A percentile compares a stretch with the other conserved stretches of the same genome.
Conservation (phyloP, 1,139 yeast genomes). For the Kodamaea arcana region DNA sequence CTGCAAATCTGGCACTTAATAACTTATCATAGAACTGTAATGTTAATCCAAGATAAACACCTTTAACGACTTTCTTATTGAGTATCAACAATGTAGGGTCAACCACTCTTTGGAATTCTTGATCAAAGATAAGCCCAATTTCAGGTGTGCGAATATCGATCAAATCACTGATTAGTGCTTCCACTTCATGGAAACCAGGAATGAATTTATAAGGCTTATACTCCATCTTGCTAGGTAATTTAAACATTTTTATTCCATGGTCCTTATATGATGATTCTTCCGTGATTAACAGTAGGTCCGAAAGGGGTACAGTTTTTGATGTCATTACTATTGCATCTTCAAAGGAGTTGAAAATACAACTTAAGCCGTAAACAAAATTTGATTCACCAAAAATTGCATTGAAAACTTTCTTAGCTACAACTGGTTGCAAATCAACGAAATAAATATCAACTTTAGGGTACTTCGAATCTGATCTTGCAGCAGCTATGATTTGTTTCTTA, state of each 20-base stretch:
- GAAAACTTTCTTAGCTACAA: conserved; percentile 13
- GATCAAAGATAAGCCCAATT: conserved; percentile 18
- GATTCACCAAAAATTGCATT: conserved; percentile 8
- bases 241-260: conserved; percentile 28
- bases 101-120: conserved; percentile 21
- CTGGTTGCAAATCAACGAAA: conserved; percentile 24
- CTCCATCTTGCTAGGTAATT: conserved; percentile 19
- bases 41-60: conserved; percentile 26
- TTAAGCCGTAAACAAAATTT: conserved; percentile 14
- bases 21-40: conserved; percentile 22
- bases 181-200: conserved; percentile 32
- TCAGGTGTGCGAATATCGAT: conserved; percentile 6
- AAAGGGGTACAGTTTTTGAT: conserved; percentile 23
- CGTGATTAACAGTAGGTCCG: conserved; percentile 11
- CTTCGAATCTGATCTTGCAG: conserved; percentile 18
- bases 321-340: conserved; percentile 26
- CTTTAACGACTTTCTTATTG: conserved; percentile 27
- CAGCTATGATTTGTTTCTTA: conserved; percentile 15
- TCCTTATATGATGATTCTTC: conserved; percentile 16
- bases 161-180: conserved; percentile 22
- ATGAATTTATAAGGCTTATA: conserved; percentile 17
- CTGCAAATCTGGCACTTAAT: conserved; percentile 20
- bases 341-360: conserved; percentile 30
- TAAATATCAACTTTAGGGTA: conserved; percentile 19
- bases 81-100: conserved; percentile 29